Evolutionary conservation across 2,329 filamentous ascomycete genomes (phyloP), one percentile per base, ranked within the genome.

Genomic region (Pseudopithomyces chartarum): DNA sequence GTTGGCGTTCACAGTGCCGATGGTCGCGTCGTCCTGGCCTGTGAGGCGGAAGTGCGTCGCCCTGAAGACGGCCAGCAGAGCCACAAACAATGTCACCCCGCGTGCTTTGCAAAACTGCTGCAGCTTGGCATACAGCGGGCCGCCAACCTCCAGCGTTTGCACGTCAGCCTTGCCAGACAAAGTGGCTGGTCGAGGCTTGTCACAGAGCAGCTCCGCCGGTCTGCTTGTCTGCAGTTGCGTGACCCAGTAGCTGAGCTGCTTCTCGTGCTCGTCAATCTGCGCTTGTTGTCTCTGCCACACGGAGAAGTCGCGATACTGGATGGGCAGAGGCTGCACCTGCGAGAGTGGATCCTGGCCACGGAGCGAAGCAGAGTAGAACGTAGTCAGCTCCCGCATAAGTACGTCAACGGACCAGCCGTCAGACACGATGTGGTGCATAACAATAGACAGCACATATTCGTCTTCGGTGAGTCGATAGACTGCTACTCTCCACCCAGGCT

Each of bases 371-470:
- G 26, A 29, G 26, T 29, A 29, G 26, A 29, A 29, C 5, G 26
- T 29, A 5, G 4, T 8, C 26, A 29, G 26, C 26, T 29, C 26
- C 5, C 36, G 13, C 26, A 1, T 29, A 3, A 60, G 20, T 1
- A 60, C 38, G 26, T 60, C 55, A 2, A 48, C 1, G 1, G 58
- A 60, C 58, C 58, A 60, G 29, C 58, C 58, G 33, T 60, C 58
- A 6, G 55, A 60, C 1, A 55, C 33, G 6, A 60, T 55, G 22
- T 60, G 58, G 32, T 60, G 58, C 55, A 60, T 57, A 1, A 58
- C 52, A 12, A 60, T 36, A 1, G 58, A 60, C 0, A 60, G 26
- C 2, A 62, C 57, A 22, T 54, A 38, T 0, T 50, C 11, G 6
- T 57, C 8, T 8, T 29, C 8, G 5, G 5, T 8, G 8, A 29